phyloP scores from a whole-genome alignment of 768 basidiomycete genomes.

The Podaxis sp. region DNA sequence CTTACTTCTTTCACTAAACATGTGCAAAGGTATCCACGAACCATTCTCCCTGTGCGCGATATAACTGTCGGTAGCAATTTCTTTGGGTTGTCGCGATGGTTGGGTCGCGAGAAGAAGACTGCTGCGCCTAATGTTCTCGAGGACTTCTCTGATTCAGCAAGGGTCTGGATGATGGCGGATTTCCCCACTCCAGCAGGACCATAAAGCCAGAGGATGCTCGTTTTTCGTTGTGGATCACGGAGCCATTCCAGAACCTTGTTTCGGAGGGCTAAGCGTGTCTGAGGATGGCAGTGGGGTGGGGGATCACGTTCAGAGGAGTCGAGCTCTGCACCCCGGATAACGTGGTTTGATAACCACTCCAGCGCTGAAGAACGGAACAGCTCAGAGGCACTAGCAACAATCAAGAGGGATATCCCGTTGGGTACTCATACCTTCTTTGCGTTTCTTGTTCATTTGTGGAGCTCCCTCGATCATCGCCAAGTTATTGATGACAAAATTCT shows the following conservation, averaged over 20 bases:
- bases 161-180: slow-evolving; percentile 6
- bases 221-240: neutral
- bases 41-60: no score
- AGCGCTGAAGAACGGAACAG: no score
- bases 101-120: neutral
- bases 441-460: no score
- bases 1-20: no score
- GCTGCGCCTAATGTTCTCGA: neutral
- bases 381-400: no score
- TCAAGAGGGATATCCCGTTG: no score
- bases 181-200: slow-evolving; percentile 14
- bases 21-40: no score
- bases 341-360: no score
- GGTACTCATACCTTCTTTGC: no score
- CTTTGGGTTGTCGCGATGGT: neutral
- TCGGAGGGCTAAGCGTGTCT: neutral
- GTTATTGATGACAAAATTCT: no score
- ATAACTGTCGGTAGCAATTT: slow-evolving; percentile 22
- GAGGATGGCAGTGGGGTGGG: neutral
- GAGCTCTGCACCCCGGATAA: neutral
- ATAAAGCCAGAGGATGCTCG: slow-evolving; percentile 5
- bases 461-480: no score
- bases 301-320: neutral
- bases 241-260: neutral
- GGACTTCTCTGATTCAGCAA: neutral